Base-by-base conservation (phyloP, 1,139 yeast species). In the Torulaspora globosa region DNA sequence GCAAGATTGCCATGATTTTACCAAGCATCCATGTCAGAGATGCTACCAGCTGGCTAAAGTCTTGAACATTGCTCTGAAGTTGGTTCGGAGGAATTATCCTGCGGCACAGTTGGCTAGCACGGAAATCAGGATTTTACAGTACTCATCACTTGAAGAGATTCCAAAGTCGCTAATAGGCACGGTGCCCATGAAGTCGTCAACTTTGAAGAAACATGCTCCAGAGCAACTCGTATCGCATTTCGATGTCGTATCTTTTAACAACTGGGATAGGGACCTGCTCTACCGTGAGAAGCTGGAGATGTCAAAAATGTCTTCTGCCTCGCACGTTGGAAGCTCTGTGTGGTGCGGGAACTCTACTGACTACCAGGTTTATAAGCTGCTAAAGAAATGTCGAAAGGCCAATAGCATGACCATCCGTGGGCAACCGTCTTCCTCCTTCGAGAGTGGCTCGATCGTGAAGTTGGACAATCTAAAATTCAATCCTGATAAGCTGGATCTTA, bases 281-380 rank as follows among this genome's bases (percentile, higher is more conserved):
- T 74, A 80, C 47, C 80, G 84, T 57, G 97, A 90, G 62, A 80
- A 85, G 50, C 72, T 85, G 9, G 96, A 89, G 64, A 83, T 89
- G 50, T 73, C 88, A 2, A 78, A 79, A 60, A 85, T 90, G 92
- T 83, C 96, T 0, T 73, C 87, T 2, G 95, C 96, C 0, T 77
- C 94, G 0, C 73, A 71, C 14, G 69, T 85, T 2, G 66, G 69
- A 12, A 65, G 46, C 37, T 44, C 53, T n/a, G 78, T 89, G 3
- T 90, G 90, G 90, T 73, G 83, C 39, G 97, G 97, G 1, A 90
- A 89, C 59, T 70, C 79, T 1, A 73, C 77, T 1, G 86, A 82
- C 58, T 75, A 69, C 54, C 74, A 71, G 50, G 55, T 66, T 2
- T 57, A 59, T 46, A 56, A 58, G 39, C 43, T 55, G 51, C 36